phyloP scores from a whole-genome alignment of 2,329 filamentous ascomycete genomes.

The Fusarium denticulatum region DNA sequence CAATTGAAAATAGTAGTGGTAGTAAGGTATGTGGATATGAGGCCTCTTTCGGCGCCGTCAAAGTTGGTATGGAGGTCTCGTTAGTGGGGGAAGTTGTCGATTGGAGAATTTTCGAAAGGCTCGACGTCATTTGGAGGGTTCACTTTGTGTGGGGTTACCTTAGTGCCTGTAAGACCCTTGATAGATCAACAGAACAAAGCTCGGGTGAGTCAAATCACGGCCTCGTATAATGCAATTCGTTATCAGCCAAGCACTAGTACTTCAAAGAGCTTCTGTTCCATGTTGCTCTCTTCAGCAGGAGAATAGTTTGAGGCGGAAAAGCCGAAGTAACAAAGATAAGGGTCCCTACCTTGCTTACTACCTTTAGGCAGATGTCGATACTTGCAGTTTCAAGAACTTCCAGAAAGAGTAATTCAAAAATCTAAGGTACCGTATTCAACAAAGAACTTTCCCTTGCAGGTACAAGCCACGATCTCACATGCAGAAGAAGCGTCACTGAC shows the following conservation, averaged over 20 bases:
- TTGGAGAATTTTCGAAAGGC: slow-evolving; percentile 20
- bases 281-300: not conserved
- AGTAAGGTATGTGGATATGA: not conserved
- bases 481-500: not conserved
- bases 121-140: slow-evolving; percentile 28
- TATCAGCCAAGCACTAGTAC: not conserved
- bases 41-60: not conserved
- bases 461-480: not conserved
- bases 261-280: not conserved
- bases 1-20: not conserved
- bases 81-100: slow-evolving; percentile 9
- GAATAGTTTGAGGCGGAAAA: not conserved
- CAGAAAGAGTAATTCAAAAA: not conserved
- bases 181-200: not conserved
- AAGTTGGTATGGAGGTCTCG: not conserved
- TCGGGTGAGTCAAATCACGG: not conserved
- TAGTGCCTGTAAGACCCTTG: not conserved
- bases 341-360: not conserved
- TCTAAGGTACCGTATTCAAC: not conserved
- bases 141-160: slow-evolving; percentile 7
- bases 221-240: not conserved
- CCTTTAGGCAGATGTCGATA: not conserved
- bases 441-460: not conserved
- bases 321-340: not conserved
- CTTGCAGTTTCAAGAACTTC: not conserved